phyloP scores from a whole-genome alignment of 345 rosid genomes.

The Lepidium aucheri region DNA sequence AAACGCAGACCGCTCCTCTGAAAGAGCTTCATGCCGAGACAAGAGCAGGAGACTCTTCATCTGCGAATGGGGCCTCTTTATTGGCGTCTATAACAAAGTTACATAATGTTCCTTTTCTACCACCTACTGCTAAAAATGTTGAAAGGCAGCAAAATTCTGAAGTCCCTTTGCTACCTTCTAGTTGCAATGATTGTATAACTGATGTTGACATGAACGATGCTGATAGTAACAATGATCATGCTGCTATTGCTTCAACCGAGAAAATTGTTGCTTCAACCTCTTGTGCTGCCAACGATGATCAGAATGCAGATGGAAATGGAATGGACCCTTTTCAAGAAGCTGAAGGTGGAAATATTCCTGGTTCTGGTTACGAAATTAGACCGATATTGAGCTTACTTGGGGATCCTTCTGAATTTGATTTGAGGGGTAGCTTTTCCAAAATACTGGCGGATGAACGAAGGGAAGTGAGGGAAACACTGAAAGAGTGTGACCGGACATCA shows the following conservation, averaged over 20 bases:
- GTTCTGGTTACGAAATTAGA: conserved; percentile 44
- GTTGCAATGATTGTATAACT: conserved; percentile 36
- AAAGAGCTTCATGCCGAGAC: conserved; percentile 75
- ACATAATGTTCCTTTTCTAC: conserved; percentile 43
- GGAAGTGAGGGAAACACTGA: conserved; percentile 40
- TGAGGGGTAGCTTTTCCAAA: conserved; percentile 51
- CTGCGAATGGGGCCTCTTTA: conserved; percentile 69
- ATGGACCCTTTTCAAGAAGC: conserved; percentile 43
- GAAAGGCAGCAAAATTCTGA: conserved; percentile 49
- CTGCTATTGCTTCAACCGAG: conserved; percentile 36
- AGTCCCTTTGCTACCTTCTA: conserved; percentile 45
- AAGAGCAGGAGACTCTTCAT: conserved; percentile 72
- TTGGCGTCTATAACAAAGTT: conserved; percentile 64
- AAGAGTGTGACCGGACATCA: conserved; percentile 39
- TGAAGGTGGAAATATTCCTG: conserved; percentile 44
- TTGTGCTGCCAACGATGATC: conserved; percentile 40
- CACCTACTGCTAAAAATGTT: conserved; percentile 42
- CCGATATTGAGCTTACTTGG: conserved; percentile 62
- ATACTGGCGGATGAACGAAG: conserved; percentile 44
- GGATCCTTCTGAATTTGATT: conserved; percentile 45
- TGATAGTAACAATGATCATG: conserved; percentile 43
- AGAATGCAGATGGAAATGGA: conserved; percentile 42
- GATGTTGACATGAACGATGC: conserved; percentile 65
- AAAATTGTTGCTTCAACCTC: conserved; percentile 26
- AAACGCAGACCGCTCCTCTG: conserved; percentile 58